Evolutionary conservation across 257 asterid species (phyloP).

Genomic region (Solanum lycopersicoides): DNA sequence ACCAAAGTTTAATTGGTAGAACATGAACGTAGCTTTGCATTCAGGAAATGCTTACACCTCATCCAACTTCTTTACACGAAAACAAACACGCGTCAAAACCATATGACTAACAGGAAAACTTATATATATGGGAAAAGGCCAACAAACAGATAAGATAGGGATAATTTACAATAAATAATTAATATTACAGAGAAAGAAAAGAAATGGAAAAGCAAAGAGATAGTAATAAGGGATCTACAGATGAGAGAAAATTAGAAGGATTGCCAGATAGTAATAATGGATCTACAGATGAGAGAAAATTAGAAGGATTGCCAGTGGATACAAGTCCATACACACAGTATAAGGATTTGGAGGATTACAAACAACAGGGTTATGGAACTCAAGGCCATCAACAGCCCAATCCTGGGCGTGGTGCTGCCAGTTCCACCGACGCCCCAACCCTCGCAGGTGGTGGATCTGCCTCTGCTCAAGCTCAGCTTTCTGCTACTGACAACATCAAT

Average conservation of each 20-base stretch:
- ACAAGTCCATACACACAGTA: constrained; percentile 83
- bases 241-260: constrained; percentile 31
- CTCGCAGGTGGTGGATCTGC: constrained; percentile 16
- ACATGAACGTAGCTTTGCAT: constrained; percentile 12
- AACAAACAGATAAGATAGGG: background rate
- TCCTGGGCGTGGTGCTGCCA: constrained; percentile 82
- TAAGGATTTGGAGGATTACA: constrained; percentile 82
- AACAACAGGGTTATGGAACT: constrained; percentile 67
- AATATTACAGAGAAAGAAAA: background rate
- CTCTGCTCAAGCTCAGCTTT: constrained; percentile 14
- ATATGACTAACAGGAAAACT: background rate
- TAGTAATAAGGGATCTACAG: background rate
- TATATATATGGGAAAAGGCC: background rate
- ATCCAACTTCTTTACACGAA: constrained; percentile 2
- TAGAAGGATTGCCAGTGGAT: constrained; percentile 56
- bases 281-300: background rate
- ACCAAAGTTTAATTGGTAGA: background rate
- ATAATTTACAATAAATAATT: background rate
- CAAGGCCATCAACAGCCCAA: constrained; percentile 68
- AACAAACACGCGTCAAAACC: constrained; percentile 19
- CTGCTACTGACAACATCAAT: constrained; percentile 30
- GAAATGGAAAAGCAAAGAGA: constrained; percentile 29
- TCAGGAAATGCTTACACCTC: constrained; percentile 19
- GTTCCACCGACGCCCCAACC: constrained; percentile 88
- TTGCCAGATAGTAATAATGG: constrained; percentile 22